A percentile compares a stretch with the other conserved stretches of the same genome.
These are phyloP conservation scores for Linnemannia zychae DNA, from an alignment of 192 early-diverging fungal genomes.

Conservation along the genomic window DNA sequence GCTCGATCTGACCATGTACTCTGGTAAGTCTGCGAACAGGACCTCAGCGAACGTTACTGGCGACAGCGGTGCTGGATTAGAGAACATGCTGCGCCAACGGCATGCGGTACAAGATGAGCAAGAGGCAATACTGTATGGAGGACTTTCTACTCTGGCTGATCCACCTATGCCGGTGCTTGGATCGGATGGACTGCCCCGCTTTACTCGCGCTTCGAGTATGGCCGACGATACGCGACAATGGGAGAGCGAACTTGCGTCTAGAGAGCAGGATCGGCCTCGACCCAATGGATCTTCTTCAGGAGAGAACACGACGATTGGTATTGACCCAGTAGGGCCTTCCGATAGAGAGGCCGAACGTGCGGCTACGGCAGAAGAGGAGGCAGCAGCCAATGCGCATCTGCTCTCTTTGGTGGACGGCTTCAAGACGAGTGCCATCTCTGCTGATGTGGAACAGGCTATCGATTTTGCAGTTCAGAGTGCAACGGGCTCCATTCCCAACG, in stretches of 20 bases:
- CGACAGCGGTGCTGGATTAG: background rate
- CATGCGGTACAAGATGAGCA: constrained; percentile 41
- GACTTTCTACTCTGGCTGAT: constrained; percentile 4
- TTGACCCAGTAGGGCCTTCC: constrained; percentile 6
- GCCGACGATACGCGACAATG: constrained; percentile 42
- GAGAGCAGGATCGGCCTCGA: constrained; percentile 10
- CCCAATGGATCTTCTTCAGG: background rate
- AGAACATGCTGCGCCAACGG: background rate
- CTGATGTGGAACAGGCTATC: constrained; percentile 31
- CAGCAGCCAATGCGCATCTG: constrained; percentile 32
- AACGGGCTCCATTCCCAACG: constrained; percentile 17
- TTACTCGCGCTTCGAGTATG: constrained; percentile 30
- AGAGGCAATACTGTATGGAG: constrained; percentile 15
- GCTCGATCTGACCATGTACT: constrained; percentile 77
- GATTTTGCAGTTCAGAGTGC: constrained; percentile 25
- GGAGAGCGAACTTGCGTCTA: constrained; percentile 28
- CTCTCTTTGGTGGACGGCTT: constrained; percentile 56
- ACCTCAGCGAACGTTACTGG: constrained; percentile 19
- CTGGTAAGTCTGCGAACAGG: constrained; percentile 28
- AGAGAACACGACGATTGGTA: constrained; percentile 30
- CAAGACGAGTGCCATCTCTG: constrained; percentile 28
- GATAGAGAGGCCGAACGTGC: background rate
- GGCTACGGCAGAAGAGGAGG: constrained; percentile 22
- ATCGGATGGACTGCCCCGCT: constrained; percentile 14
- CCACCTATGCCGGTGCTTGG: background rate